Conservation (phyloP, 2,329 filamentous ascomycete species). For the Pseudogymnoascus sp. region DNA sequence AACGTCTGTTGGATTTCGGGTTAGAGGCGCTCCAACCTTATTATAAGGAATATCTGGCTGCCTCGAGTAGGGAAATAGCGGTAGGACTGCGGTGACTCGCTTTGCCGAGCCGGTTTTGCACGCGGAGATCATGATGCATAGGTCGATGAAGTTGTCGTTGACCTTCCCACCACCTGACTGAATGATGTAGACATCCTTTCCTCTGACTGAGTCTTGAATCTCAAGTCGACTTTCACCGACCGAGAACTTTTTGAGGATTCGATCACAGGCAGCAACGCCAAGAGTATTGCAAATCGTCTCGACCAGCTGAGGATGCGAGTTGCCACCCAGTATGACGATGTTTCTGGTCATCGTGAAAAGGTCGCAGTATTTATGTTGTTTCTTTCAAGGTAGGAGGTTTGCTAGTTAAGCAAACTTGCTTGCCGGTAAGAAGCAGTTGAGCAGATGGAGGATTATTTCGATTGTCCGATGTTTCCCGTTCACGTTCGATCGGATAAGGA, state of each 20-base stretch:
- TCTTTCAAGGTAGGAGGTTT: not conserved
- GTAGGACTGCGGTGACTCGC: conserved; percentile 87
- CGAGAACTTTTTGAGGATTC: conserved; percentile 85
- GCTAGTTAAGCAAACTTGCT: not conserved
- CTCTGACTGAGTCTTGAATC: conserved; percentile 91
- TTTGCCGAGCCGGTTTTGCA: conserved; percentile 92
- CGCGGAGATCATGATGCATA: conserved; percentile 96
- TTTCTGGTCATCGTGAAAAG: conserved; percentile 72
- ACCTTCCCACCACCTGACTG: conserved; percentile 88
- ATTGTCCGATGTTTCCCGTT: conserved; percentile 7
- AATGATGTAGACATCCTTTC: conserved; percentile 98
- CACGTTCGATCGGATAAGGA: conserved; percentile 6
- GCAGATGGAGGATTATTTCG: not conserved
- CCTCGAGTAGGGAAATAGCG: conserved; percentile 92
- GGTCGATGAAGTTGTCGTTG: conserved; percentile 94
- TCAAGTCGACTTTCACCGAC: conserved; percentile 93
- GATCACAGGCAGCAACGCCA: conserved; percentile 76
- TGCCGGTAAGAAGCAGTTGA: not conserved
- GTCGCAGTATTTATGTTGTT: not conserved
- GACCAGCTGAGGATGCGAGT: conserved; percentile 82
- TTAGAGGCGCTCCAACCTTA: conserved; percentile 83
- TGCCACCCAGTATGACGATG: conserved; percentile 87
- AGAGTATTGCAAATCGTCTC: conserved; percentile 84
- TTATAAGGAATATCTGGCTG: conserved; percentile 97
- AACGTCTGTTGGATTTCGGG: conserved; percentile 52